phyloP scores from a whole-genome alignment of 768 basidiomycete genomes.

The Kwoniella bestiolae region DNA sequence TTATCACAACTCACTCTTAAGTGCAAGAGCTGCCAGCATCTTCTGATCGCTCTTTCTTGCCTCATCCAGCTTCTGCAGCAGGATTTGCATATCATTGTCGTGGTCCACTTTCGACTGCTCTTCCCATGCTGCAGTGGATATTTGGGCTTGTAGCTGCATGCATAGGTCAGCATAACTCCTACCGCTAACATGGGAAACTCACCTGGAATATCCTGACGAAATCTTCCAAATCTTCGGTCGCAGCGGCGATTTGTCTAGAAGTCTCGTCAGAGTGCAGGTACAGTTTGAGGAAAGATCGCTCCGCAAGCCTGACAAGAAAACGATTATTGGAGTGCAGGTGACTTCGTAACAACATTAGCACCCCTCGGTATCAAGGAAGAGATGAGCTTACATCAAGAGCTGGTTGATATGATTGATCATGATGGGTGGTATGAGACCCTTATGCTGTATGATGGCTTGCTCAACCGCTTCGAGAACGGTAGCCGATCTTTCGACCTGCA shows the following conservation, averaged over 20 bases:
- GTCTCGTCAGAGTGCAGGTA: slow-evolving; percentile 78
- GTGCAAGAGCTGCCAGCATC: slow-evolving; percentile 68
- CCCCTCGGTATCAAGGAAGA: not conserved
- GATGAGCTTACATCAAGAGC: slow-evolving; percentile 25
- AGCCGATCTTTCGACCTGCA: slow-evolving; percentile 45
- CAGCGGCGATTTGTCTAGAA: slow-evolving; percentile 62
- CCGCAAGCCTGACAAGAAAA: slow-evolving; percentile 67
- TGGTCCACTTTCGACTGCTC: slow-evolving; percentile 63
- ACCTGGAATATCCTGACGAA: slow-evolving; percentile 67
- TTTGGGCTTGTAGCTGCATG: slow-evolving; percentile 35
- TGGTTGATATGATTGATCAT: slow-evolving; percentile 36
- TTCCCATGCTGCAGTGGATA: slow-evolving; percentile 47
- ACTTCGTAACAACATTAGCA: slow-evolving; percentile 16
- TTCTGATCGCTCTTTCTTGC: slow-evolving; percentile 69
- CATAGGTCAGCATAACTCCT: not conserved
- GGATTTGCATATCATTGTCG: slow-evolving; percentile 64
- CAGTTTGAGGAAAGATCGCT: slow-evolving; percentile 75
- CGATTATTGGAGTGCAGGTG: slow-evolving; percentile 42
- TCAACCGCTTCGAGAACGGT: slow-evolving; percentile 39
- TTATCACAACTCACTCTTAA: slow-evolving; percentile 51
- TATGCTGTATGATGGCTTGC: slow-evolving; percentile 30
- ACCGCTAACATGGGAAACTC: slow-evolving; percentile 45
- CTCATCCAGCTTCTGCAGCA: slow-evolving; percentile 66
- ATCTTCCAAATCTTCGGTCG: slow-evolving; percentile 64
- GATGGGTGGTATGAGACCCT: slow-evolving; percentile 28